Base-by-base conservation (phyloP, 805 yeast species). In the Candida palmyrensis region DNA sequence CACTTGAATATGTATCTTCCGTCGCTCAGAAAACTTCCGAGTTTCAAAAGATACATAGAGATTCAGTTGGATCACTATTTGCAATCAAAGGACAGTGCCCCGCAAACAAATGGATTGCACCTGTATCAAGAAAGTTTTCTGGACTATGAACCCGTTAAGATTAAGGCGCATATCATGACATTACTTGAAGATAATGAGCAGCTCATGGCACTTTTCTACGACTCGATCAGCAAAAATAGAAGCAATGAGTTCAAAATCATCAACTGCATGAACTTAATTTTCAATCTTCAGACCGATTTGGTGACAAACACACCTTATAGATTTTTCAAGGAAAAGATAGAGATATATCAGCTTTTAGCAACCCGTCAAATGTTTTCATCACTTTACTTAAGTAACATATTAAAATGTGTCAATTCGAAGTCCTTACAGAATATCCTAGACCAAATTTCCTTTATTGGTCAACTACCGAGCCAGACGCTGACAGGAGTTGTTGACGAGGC, bases 31-130 rank as follows among this genome's bases (percentile, higher is more conserved):
- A 56, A 51, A 34, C 42, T 66, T 7, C 62, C 61, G 1, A 60
- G 68, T 1, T 65, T 63, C 41, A 65, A 66, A 35, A 45, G 42
- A 20, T 44, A 45, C 33, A 45, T 66, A 6, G 72, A 66, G 39
- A 28, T 22, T 3, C 33, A 41, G 10, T 31, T 53, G 8, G 38
- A 37, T 19, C 15, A 30, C 25, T 33, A 35, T 20, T 30, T 25
- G 17, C 35, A 39, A 18, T 25, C 27, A 10, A 25, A 7, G 7
- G 27, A 25, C 13, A 25, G 14, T 9, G n/a, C n/a, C n/a, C n/a
- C n/a, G n/a, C 31, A 28, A 17, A 25, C 23, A 11, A 18, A 34
- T 21, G 28, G 42, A 12, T n/a, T n/a, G n/a, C n/a, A n/a, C n/a
- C n/a, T n/a, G n/a, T 36, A 28, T 16, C 23, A 38, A 16, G 38